Conservation (phyloP, 2,329 filamentous ascomycete genomes). For the Cordyceps cicadae region DNA sequence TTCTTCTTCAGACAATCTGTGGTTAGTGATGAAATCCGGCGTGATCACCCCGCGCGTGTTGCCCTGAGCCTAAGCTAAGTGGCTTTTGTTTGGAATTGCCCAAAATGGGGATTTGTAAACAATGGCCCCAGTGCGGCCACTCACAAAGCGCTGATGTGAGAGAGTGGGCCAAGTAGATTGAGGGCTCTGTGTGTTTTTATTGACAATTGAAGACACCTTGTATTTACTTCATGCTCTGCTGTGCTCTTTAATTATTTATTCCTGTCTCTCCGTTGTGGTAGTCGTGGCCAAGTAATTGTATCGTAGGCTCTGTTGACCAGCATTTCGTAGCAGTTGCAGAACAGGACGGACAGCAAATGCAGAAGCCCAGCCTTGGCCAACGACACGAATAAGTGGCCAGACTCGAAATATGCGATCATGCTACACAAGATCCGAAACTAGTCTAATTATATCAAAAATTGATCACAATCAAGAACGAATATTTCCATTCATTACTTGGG, state of each 20-base stretch:
- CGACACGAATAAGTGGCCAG: no score
- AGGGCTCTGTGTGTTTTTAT: neutral
- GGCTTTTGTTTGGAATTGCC: conserved; percentile 31
- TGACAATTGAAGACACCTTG: neutral
- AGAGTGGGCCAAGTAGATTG: neutral
- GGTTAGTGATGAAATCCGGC: conserved; percentile 3
- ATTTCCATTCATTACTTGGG: neutral
- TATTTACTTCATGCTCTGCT: neutral
- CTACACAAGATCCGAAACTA: no score
- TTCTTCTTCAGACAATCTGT: neutral
- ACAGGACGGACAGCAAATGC: no score
- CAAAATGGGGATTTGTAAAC: conserved; percentile 33
- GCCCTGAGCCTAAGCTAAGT: neutral
- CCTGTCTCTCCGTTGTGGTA: neutral
- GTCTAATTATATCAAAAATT: no score
- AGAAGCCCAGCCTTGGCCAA: no score
- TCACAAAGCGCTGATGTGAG: neutral
- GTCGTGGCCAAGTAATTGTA: no score
- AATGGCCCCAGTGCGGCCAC: conserved; percentile 18
- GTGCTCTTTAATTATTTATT: neutral
- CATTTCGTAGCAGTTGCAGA: no score
- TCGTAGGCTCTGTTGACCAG: no score
- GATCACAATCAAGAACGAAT: neutral
- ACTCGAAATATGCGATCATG: no score
- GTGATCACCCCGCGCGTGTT: conserved; percentile 16